Evolutionary conservation across 2,329 filamentous ascomycete genomes (phyloP), one percentile per base, ranked within the genome.

Genomic region (Dactylonectria macrodidyma): DNA sequence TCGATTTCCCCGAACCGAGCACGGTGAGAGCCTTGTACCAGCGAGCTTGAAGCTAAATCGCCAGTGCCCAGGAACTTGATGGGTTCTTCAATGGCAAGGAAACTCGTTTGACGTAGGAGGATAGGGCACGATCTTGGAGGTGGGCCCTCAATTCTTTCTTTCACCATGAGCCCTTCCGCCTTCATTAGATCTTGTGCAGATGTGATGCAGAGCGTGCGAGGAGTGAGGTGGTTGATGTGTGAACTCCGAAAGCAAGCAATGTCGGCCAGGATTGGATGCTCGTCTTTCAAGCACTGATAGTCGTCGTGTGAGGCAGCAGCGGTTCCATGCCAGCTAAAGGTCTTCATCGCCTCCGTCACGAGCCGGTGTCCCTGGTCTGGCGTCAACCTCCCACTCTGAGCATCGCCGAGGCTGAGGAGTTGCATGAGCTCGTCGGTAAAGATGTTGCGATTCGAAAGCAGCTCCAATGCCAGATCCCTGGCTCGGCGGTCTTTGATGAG

Each of bases 1-100:
- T 88, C 85, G 12, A 87, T 82, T 72, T 88, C 86, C 0, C 85
- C 86, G 52, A 87, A 87, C 0, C 85, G 78, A 0, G 85, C 85
- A 7, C 79, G 84, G 65, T 88, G 85, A 0, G 78, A 80, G 5
- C 82, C 83, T 1, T 73, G 58, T 3, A 79, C 73, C 0, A 78
- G 60, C 2, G 63, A 54, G 8, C 54, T 59, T 3, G 11, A 22
- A 85, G 85, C 0, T 10, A 30, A 46, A n/a, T 8, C 68, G 62
- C 67, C 58, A 4, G 66, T 22, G 16, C 72, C 69, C 5, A 66
- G 68, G 63, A 87, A 87, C 9, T 76, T 74, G 4, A 87, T 81
- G 0, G 76, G 76, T 67, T 88, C 86, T 56, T 86, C 81, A 0
- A 87, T 73, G 0, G 86, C 82, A 2, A 84, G 77, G 68, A 88